phyloP scores from a whole-genome alignment of 805 yeast species.

The Lipomyces sp. region DNA sequence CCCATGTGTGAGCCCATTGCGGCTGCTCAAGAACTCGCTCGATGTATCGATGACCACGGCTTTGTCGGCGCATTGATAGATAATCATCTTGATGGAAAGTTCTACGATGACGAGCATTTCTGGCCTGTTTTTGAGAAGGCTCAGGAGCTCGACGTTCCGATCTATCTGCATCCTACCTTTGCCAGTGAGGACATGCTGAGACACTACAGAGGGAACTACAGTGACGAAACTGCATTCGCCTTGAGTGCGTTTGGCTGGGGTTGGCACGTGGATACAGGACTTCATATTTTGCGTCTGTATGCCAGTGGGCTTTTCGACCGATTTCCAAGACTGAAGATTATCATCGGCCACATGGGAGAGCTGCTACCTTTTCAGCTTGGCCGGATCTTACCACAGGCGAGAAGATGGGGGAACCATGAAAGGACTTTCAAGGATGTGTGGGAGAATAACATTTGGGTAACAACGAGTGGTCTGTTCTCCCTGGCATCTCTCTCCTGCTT shows the following conservation, averaged over 20 bases:
- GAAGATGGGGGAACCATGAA: constrained; percentile 6
- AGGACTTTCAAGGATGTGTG: constrained; percentile 12
- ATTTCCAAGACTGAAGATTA: constrained; percentile 15
- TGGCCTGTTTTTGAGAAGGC: constrained; percentile 14
- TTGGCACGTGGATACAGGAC: constrained; percentile 17
- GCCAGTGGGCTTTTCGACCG: constrained; percentile 19
- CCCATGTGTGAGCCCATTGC: constrained; percentile 20
- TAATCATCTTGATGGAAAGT: constrained; percentile 15
- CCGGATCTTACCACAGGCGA: constrained; percentile 7
- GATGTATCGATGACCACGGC: constrained; percentile 18
- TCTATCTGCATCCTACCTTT: constrained; percentile 17
- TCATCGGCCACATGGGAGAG: constrained; percentile 18
- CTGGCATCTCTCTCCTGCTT: constrained; percentile 18
- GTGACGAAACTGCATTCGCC: constrained; percentile 15
- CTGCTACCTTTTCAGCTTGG: constrained; percentile 11
- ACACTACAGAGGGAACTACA: constrained; percentile 9
- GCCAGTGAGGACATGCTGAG: constrained; percentile 13
- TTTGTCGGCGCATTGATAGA: constrained; percentile 19
- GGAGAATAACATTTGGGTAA: constrained; percentile 14
- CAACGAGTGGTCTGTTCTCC: constrained; percentile 15
- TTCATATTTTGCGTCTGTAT: constrained; percentile 4
- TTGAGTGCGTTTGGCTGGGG: constrained; percentile 17
- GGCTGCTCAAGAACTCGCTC: constrained; percentile 16
- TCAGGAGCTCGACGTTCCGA: constrained; percentile 15
- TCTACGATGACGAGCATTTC: constrained; percentile 18